phyloP scores from a whole-genome alignment of 2,329 filamentous ascomycete genomes.

The Cytospora schulzeri region DNA sequence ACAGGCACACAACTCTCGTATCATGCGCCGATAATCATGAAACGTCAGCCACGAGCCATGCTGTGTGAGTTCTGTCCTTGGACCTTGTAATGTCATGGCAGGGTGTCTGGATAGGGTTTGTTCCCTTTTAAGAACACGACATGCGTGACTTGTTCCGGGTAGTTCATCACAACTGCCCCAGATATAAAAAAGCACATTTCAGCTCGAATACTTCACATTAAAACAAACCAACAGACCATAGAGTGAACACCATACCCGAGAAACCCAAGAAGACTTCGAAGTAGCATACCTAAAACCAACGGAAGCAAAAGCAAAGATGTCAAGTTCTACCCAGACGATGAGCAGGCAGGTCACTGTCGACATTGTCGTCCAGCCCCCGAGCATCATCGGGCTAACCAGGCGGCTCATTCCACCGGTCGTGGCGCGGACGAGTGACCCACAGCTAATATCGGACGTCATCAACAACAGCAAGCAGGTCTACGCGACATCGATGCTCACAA shows the following conservation, averaged over 20 bases:
- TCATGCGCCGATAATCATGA: neutral
- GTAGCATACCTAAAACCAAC: neutral
- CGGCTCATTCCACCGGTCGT: constrained; percentile 21
- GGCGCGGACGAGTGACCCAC: constrained; percentile 15
- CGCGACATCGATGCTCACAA: constrained; percentile 8
- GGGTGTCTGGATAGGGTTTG: neutral
- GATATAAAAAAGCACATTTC: neutral
- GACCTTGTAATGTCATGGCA: too few species aligned
- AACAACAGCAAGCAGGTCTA: neutral
- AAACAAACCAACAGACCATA: neutral
- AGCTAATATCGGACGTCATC: neutral
- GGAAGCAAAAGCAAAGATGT: neutral
- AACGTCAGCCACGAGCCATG: neutral
- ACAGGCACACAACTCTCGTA: neutral
- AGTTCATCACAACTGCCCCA: too few species aligned
- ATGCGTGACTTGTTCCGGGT: neutral
- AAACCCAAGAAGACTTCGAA: neutral
- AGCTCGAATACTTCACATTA: too few species aligned
- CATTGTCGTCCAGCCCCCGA: constrained; percentile 22
- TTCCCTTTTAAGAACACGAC: too few species aligned
- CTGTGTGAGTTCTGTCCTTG: neutral
- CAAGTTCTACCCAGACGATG: neutral
- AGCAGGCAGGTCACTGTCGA: neutral
- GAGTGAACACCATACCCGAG: neutral
- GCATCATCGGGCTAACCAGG: neutral